Evolutionary conservation across 768 basidiomycete genomes (phyloP), one percentile per base, ranked within the genome.

Genomic region (Lentinus tigrinus): DNA sequence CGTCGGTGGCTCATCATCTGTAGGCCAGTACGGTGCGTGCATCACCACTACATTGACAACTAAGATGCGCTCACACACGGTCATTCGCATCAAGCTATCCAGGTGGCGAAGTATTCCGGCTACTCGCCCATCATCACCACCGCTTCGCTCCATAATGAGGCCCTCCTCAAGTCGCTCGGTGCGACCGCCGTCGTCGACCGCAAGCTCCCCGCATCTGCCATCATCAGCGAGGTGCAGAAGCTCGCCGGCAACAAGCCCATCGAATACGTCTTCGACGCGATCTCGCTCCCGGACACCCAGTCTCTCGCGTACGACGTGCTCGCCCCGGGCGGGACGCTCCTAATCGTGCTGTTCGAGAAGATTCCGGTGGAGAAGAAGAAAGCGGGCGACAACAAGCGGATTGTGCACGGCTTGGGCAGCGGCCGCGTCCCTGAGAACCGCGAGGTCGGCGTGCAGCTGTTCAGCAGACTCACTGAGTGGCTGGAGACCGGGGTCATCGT

Each of bases 201-300:
- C 31, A 28, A 52, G 23, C 58, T 38, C 44, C 24, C 54, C 37
- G 27, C 37, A 37, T 52, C 26, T 24, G 39, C 26, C 11, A 54
- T 61, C 26, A 38, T 52, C n/a, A 38, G 57, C 6, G 49, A 59
- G 52, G 47, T 57, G 17, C 47, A 26, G 14, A 8, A 17, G 24
- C 37, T 58, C 31, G 53, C 53, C 4, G 48, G 11, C 1, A 26
- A 42, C 23, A 55, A 39, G 19, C 54, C 62, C 17, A 17, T 65
- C 51, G 61, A 66, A 17, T 19, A 63, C 40, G 66, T 72, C 9
- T 72, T 57, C 44, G 77, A 77, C 53, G 50, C 74, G 0, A 60
- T 77, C 56, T 71, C 76, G 17, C 62, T 63, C 44, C 60, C 70
- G 9, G 74, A 74, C 47, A 78, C 80, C 0, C 78, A 78, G 59